Percentiles rank a stretch among this genome's conserved stretches.
Conservation (phyloP, 192 early-diverging fungal species). For the Backusella psychrophila region DNA sequence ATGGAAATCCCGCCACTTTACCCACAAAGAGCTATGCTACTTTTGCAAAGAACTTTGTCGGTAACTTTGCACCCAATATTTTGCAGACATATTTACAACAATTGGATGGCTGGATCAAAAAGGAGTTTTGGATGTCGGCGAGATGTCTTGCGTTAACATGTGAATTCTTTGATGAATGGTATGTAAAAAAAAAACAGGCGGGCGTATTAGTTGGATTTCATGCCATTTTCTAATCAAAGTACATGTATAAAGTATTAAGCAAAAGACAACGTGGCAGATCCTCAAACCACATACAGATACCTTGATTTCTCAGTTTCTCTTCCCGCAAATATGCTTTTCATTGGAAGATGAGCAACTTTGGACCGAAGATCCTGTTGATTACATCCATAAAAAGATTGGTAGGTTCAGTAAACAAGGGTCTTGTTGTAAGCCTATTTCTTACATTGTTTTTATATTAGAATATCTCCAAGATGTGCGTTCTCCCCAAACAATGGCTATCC, state of each 20-base stretch:
- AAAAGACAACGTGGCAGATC: slow-evolving; percentile 87
- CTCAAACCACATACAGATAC: slow-evolving; percentile 82
- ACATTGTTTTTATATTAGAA: slow-evolving; percentile 36
- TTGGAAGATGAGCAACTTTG: slow-evolving; percentile 84
- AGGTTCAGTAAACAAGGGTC: background rate
- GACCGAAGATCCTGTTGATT: slow-evolving; percentile 92
- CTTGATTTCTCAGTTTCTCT: slow-evolving; percentile 83
- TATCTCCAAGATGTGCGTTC: slow-evolving; percentile 84
- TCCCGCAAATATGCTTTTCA: slow-evolving; percentile 90
- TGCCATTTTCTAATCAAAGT: no score
- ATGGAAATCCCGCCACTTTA: slow-evolving; percentile 69
- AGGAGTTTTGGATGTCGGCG: slow-evolving; percentile 68
- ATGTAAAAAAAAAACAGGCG: background rate
- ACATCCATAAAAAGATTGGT: slow-evolving; percentile 75
- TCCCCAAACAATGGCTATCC: slow-evolving; percentile 65
- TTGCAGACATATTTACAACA: slow-evolving; percentile 79
- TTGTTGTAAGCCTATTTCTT: background rate
- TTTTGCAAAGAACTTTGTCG: slow-evolving; percentile 83
- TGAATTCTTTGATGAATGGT: slow-evolving; percentile 79
- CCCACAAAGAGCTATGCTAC: slow-evolving; percentile 42
- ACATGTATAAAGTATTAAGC: slow-evolving; percentile 62
- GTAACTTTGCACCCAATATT: slow-evolving; percentile 89
- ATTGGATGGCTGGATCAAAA: slow-evolving; percentile 73
- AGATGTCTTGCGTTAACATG: slow-evolving; percentile 68
- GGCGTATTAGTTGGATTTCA: background rate